Conservation (phyloP, 768 basidiomycete species). For the Cytidiella melzeri region DNA sequence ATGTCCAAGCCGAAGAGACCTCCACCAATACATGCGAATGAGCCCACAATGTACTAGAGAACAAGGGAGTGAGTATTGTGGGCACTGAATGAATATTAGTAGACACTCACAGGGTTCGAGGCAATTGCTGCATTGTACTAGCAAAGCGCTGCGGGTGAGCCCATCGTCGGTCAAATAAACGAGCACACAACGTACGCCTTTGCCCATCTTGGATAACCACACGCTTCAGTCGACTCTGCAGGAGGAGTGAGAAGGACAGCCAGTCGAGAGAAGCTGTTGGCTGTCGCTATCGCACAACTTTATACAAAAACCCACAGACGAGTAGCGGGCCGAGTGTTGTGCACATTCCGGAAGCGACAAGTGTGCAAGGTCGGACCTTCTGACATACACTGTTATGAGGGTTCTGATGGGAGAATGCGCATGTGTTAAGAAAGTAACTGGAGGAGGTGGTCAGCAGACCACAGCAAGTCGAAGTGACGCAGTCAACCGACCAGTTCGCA, state of each 20-base stretch:
- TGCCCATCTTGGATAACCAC: conserved; percentile 18
- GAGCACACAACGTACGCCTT: conserved; percentile 18
- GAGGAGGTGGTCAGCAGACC: neutral
- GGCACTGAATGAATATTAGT: neutral
- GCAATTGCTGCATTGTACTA: conserved; percentile 54
- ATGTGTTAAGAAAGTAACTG: neutral
- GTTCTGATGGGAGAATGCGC: neutral
- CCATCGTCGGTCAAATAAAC: neutral
- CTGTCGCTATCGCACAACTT: no score
- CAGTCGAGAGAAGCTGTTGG: no score
- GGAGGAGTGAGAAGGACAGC: conserved; percentile 4
- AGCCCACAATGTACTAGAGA: conserved; percentile 66
- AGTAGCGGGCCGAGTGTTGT: no score
- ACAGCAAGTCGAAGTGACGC: no score
- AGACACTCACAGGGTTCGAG: conserved; percentile 47
- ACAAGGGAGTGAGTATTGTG: neutral
- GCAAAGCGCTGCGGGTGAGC: neutral
- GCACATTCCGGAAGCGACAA: no score
- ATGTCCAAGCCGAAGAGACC: conserved; percentile 79
- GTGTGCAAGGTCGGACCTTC: no score
- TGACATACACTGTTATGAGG: no score
- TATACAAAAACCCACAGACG: no score
- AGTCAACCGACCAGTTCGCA: no score
- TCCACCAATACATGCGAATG: conserved; percentile 78
- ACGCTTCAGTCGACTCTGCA: neutral